A percentile compares a stretch with the other conserved stretches of the same genome.
phyloP scores from a whole-genome alignment of 2,329 filamentous ascomycete genomes.

The Exophiala aquamarina region DNA sequence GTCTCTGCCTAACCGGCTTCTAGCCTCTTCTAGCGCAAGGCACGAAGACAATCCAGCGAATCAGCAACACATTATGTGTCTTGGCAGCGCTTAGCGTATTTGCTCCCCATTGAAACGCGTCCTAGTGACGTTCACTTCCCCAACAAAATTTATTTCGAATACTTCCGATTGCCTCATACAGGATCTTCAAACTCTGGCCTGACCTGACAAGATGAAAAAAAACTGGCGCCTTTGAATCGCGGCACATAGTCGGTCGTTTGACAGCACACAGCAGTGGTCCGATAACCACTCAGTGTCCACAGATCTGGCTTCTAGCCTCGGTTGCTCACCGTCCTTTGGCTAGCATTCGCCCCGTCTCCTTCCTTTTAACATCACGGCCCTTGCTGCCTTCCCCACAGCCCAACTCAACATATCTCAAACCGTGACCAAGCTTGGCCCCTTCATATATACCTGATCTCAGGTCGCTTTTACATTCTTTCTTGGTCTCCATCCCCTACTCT shows the following conservation, averaged over 20 bases:
- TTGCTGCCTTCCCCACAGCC: constrained; percentile 13
- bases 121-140: constrained; percentile 19
- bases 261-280: background rate
- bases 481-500: background rate
- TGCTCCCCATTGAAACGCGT: background rate
- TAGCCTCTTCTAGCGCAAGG: constrained; percentile 22
- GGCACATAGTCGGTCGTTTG: constrained; percentile 3
- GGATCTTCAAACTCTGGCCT: constrained; percentile 4
- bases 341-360: constrained; percentile 1
- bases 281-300: too few species aligned
- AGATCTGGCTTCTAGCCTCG: too few species aligned
- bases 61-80: background rate
- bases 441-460: constrained; percentile 1
- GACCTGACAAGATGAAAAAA: background rate
- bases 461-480: constrained; percentile 9
- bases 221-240: constrained; percentile 6
- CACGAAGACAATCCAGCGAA: background rate
- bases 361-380: constrained; percentile 3
- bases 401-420: constrained; percentile 22
- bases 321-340: background rate
- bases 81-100: background rate
- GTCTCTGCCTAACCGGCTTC: constrained; percentile 4
- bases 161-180: background rate
- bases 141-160: constrained; percentile 16
- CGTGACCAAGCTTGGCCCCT: constrained; percentile 6